Evolutionary conservation across 352 stramenopile genomes (phyloP).

Genomic region (Pythium plurisporium): DNA sequence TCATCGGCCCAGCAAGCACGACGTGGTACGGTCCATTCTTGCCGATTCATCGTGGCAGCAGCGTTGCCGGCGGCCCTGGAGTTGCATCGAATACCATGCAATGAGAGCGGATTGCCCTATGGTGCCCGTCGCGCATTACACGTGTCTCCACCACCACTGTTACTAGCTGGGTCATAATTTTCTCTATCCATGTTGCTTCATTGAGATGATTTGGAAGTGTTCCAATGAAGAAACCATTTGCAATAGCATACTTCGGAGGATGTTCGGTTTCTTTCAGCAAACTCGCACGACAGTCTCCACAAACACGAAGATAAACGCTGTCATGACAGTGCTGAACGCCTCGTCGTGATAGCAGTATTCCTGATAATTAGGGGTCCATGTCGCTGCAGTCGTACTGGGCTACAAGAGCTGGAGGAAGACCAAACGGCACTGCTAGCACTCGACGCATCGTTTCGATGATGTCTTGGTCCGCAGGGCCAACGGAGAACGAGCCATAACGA

Average conservation of each 20-base stretch:
- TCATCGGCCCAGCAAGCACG: slow-evolving; percentile 20
- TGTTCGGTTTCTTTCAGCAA: background rate
- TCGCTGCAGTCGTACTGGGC: slow-evolving; percentile 3
- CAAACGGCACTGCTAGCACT: too few relatives aligned
- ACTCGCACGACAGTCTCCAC: background rate
- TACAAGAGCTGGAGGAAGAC: background rate
- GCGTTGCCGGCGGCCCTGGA: slow-evolving; percentile 9
- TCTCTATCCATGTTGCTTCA: slow-evolving; percentile 8
- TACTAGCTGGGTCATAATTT: slow-evolving; percentile 15
- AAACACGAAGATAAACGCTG: background rate
- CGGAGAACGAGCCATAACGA: background rate
- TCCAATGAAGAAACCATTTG: slow-evolving; percentile 25
- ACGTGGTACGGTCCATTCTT: slow-evolving; percentile 9
- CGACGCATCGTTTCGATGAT: too few relatives aligned
- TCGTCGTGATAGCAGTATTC: background rate
- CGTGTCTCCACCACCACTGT: slow-evolving; percentile 19
- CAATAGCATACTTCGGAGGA: slow-evolving; percentile 22
- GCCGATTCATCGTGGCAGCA: slow-evolving; percentile 12
- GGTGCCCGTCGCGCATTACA: slow-evolving; percentile 16
- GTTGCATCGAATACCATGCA: slow-evolving; percentile 22
- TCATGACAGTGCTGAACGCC: background rate
- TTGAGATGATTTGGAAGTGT: background rate
- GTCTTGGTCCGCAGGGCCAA: background rate
- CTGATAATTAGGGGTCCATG: background rate
- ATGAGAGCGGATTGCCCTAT: slow-evolving; percentile 21